phyloP scores from a whole-genome alignment of 495 filamentous ascomycete genomes.

The Podospora tetraspora region DNA sequence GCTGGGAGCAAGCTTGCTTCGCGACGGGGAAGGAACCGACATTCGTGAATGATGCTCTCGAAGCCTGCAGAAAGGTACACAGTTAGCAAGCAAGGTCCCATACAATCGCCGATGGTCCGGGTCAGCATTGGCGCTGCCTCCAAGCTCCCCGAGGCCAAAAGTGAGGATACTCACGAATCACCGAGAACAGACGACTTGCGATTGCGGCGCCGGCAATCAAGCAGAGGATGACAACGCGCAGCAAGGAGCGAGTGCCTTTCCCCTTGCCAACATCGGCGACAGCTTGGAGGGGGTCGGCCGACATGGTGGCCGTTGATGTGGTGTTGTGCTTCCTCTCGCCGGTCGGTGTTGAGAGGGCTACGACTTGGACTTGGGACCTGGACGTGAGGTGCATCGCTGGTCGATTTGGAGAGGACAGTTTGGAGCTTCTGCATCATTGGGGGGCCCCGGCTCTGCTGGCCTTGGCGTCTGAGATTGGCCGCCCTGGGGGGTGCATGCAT shows the following conservation, averaged over 20 bases:
- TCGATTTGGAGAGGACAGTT: constrained; percentile 38
- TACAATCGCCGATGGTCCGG: neutral
- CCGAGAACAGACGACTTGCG: constrained; percentile 92
- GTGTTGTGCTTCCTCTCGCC: constrained; percentile 31
- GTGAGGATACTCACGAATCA: constrained; percentile 70
- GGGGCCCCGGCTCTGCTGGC: constrained; percentile 14
- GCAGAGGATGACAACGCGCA: constrained; percentile 86
- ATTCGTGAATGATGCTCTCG: constrained; percentile 99
- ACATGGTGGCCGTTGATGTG: constrained; percentile 33
- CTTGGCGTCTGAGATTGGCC: constrained; percentile 26
- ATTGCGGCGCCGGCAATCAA: constrained; percentile 91
- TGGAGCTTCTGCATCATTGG: constrained; percentile 35
- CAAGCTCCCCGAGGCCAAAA: neutral
- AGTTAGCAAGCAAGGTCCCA: constrained; percentile 29
- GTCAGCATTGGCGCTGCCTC: neutral
- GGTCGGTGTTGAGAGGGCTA: constrained; percentile 23
- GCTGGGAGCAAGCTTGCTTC: neutral
- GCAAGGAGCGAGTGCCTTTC: constrained; percentile 71
- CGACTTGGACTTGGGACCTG: constrained; percentile 6
- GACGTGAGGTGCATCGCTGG: constrained; percentile 15
- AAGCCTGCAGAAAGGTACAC: constrained; percentile 58
- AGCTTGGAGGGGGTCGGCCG: constrained; percentile 33
- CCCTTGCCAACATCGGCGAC: constrained; percentile 43
- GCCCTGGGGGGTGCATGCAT: constrained; percentile 12
- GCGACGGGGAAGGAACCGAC: constrained; percentile 50